Evolutionary conservation across 371 early-diverging fungal species (phyloP), one percentile per base, ranked within the genome.

Genomic region (Chytridium lagenaria): DNA sequence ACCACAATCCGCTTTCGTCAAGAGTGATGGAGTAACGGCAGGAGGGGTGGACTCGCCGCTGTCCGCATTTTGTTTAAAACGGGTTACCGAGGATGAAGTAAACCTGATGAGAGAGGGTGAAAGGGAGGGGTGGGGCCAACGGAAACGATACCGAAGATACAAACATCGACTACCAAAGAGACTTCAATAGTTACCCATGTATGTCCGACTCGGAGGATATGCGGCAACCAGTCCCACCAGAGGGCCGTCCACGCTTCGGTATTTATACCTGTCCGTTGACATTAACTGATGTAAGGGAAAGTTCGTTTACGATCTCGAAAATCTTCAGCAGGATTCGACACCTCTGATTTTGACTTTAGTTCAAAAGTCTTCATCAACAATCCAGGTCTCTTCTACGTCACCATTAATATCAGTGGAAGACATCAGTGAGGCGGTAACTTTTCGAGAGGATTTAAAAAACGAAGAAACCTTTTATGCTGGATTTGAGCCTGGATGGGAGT

Each of bases 401-500:
- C 19, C 63, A 7, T 33, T 22, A 5, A 63, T 36, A 3, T 28
- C 63, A 7, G 22, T 30, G 33, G 22, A 22, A 16, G 63, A 38
- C 57, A 10, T 7, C 7, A 7, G 57, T 5, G 57, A 57, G 15
- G 30, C 7, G 10, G 15, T 10, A 57, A 57, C 7, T 12, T n/a
- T n/a, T 52, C n/a, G 55, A 23, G 26, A 52, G 55, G 55, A 52
- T 26, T 5, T 26, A 10, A 26, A 22, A 7, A n/a, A 26, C 26
- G n/a, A 26, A 5, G 26, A 52, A 15, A 22, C 55, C 7, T 52
- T 5, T n/a, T n/a, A 22, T 10, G 12, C 26, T 52, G 37, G 59
- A 44, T 39, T 77, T 3, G 72, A 72, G 26, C 34, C 22, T 50
- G 78, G 74, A 22, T 77, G 78, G 78, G 73, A 77, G 50, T 70